Base-by-base conservation (phyloP, 208 protist genomes). In the Trypanosoma boissoni region DNA sequence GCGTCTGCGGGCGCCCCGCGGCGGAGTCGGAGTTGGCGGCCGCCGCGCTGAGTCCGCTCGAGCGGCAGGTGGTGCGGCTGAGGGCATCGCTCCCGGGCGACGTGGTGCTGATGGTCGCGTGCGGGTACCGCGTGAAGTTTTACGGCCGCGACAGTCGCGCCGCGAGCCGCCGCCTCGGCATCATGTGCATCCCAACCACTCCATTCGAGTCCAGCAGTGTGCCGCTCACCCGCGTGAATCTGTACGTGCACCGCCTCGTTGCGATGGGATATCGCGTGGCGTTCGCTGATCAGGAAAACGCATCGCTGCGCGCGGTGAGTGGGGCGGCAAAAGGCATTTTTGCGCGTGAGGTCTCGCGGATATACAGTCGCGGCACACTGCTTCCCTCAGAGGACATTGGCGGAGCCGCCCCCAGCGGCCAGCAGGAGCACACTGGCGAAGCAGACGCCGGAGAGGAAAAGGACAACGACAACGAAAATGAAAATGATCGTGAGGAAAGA, bases 221-320 rank as follows among this genome's bases (percentile, higher is more conserved):
- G 27, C 88, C 88, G 12, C 89, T 90, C 68, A 74, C 66, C 3
- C 82, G 85, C 5, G 80, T 91, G 6, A 73, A 83, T 39, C 73
- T 91, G 28, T 95, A 95, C 54, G 62, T 95, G 31, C 79, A 81
- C 46, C 82, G 88, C 0, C 83, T 95, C 9, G 84, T 92, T 10
- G 79, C 81, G 3, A 95, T 95, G 88, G 88, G 88, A 39, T 95
- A 95, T 62, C 88, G 91, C 64, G 85, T 95, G 39, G 84, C 69
- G 16, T 91, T 95, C 53, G 88, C 88, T 0, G 88, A 95, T 62
- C 85, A 92, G 53, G 88, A 95, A 61, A 90, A 77, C 0, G 84
- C 88, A 0, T 86, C 84, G 12, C 67, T 92, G 68, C 88, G 88
- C n/a, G 80, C 84, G 16, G 74, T 61, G 2, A 84, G 78, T 39